A percentile compares a stretch with the other conserved stretches of the same genome.
Conservation (phyloP, 495 filamentous ascomycete species). For the Penicillium roqueforti region DNA sequence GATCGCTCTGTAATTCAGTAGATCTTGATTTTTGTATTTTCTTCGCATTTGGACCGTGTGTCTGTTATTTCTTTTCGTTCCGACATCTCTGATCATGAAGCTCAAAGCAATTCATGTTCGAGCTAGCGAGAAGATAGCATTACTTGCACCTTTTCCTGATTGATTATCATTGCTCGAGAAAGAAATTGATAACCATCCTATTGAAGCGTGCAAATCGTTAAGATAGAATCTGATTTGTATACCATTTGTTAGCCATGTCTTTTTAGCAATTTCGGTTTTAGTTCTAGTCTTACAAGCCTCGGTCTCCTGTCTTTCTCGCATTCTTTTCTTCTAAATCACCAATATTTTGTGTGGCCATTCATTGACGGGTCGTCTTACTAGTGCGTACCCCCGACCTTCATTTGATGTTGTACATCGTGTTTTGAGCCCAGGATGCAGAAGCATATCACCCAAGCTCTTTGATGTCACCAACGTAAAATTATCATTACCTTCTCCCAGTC, state of each 20-base stretch:
- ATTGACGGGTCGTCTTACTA: too few species aligned
- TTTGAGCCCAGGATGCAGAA: too few species aligned
- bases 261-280: neutral
- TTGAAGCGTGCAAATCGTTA: neutral
- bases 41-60: neutral
- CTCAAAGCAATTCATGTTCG: neutral
- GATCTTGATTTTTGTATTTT: neutral
- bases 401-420: too few species aligned
- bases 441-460: too few species aligned
- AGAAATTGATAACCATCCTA: too few species aligned
- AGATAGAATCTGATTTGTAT: neutral
- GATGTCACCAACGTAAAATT: too few species aligned
- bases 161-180: neutral
- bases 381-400: too few species aligned
- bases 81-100: neutral
- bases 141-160: neutral
- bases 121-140: neutral
- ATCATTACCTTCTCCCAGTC: too few species aligned
- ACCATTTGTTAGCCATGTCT: neutral
- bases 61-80: neutral
- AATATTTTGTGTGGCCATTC: too few species aligned
- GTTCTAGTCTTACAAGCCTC: too few species aligned
- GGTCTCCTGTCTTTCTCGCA: too few species aligned
- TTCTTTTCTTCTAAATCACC: too few species aligned
- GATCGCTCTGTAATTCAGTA: conserved; percentile 58